Conservation (phyloP, 805 yeast genomes). For the Peterozyma toletana region DNA sequence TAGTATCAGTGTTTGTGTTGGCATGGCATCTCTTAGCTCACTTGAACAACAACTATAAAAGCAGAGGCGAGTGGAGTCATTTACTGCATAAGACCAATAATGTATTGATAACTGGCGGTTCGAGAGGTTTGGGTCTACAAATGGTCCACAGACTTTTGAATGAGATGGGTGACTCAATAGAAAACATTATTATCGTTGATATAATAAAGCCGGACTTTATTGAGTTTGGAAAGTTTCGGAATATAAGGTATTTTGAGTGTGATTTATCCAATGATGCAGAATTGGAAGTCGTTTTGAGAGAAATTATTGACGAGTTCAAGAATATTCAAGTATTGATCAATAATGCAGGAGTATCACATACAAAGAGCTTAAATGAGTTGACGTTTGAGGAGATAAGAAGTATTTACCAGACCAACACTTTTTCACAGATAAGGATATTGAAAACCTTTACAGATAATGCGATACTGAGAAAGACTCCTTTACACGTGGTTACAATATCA, state of each 20-base stretch:
- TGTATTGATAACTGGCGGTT: conserved; percentile 44
- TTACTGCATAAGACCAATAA: conserved; percentile 3
- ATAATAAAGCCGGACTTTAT: too few species aligned
- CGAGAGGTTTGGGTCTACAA: conserved; percentile 41
- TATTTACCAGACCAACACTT: conserved; percentile 33
- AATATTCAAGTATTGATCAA: conserved; percentile 29
- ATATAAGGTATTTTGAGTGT: conserved; percentile 9
- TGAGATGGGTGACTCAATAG: too few species aligned
- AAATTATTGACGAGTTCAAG: conserved; percentile 11
- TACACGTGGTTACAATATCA: conserved; percentile 34
- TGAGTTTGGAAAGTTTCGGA: too few species aligned
- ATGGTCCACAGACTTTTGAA: conserved; percentile 21
- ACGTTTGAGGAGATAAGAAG: conserved; percentile 15
- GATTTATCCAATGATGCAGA: conserved; percentile 13
- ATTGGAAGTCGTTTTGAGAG: conserved; percentile 18
- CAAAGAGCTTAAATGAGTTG: conserved; percentile 19
- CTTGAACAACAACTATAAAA: conserved; percentile 3
- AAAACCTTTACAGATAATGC: conserved; percentile 29
- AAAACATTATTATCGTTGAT: too few species aligned
- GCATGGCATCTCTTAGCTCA: conserved; percentile 14
- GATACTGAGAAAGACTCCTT: conserved; percentile 17
- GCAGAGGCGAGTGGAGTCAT: background rate
- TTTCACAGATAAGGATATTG: conserved; percentile 35
- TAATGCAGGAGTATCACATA: conserved; percentile 43
- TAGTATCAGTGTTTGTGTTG: conserved; percentile 10